Percentiles rank a stretch among this genome's conserved stretches.
Evolutionary conservation across 2,329 filamentous ascomycete species (phyloP).

Genomic region (Talaromyces sp.): DNA sequence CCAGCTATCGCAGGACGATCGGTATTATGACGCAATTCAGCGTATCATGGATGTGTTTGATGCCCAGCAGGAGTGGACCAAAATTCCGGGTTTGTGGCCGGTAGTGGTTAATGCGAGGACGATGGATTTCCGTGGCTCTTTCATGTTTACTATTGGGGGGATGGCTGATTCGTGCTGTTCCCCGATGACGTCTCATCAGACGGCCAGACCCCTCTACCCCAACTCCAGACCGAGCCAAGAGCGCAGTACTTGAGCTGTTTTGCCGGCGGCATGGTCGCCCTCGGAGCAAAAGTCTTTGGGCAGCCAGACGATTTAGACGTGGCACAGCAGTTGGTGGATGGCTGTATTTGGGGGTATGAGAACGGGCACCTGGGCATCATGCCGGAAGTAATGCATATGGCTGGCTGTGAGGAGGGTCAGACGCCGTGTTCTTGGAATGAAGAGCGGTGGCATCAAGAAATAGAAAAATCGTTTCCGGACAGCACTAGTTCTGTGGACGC

Average conservation of each 20-base stretch:
- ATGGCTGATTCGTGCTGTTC: constrained; percentile 51
- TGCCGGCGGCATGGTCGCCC: constrained; percentile 50
- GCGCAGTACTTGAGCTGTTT: constrained; percentile 51
- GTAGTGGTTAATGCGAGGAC: constrained; percentile 25
- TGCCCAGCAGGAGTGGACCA: constrained; percentile 27
- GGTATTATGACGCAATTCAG: constrained; percentile 34
- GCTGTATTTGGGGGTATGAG: constrained; percentile 53
- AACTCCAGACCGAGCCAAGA: constrained; percentile 31
- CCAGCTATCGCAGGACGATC: constrained; percentile 32
- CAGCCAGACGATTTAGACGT: constrained; percentile 44
- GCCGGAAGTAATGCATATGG: constrained; percentile 44
- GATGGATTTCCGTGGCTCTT: constrained; percentile 18
- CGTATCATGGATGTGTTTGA: constrained; percentile 30
- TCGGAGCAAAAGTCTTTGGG: constrained; percentile 49
- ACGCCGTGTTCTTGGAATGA: constrained; percentile 36
- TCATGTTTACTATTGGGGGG: constrained; percentile 49
- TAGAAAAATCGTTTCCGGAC: neutral
- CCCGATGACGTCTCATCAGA: constrained; percentile 29
- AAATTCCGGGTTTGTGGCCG: constrained; percentile 37
- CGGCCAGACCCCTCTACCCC: neutral
- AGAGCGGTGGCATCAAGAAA: constrained; percentile 14
- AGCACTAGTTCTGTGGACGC: neutral
- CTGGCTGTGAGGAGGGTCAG: constrained; percentile 39
- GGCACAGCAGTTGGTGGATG: constrained; percentile 47
- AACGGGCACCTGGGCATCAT: constrained; percentile 47